A percentile compares a stretch with the other conserved stretches of the same genome.
Evolutionary conservation across 2,329 filamentous ascomycete genomes (phyloP).

Genomic region (Ceratocystis ficicola): DNA sequence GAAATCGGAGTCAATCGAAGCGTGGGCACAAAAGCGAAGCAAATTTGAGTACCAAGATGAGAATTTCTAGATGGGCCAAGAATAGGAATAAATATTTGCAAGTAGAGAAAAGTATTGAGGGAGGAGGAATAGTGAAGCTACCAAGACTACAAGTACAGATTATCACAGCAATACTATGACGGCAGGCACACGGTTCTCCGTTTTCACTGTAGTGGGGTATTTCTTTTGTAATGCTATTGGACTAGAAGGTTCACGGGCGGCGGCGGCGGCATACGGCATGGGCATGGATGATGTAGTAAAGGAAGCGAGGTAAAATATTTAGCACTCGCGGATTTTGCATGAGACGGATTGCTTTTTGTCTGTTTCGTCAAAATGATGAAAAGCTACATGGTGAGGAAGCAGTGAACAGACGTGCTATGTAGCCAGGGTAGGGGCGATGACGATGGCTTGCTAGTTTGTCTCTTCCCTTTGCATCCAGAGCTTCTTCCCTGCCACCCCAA

Average conservation of each 20-base stretch:
- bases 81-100: background rate
- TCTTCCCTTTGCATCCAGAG: conserved; percentile 10
- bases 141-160: background rate
- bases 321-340: too few relatives aligned
- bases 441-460: background rate
- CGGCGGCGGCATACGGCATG: too few relatives aligned
- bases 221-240: background rate
- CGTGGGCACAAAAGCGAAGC: background rate
- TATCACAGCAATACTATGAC: conserved; percentile 7
- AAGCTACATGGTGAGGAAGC: too few relatives aligned
- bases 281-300: too few relatives aligned
- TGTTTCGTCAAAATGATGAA: too few relatives aligned
- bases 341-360: too few relatives aligned
- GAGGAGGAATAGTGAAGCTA: background rate
- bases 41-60: background rate
- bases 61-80: background rate
- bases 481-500: conserved; percentile 3
- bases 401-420: background rate
- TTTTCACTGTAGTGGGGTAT: background rate
- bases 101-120: background rate
- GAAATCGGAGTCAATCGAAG: background rate
- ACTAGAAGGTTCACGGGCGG: background rate
- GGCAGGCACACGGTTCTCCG: conserved; percentile 7
- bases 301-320: too few relatives aligned
- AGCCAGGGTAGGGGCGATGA: background rate